A percentile compares a stretch with the other conserved stretches of the same genome.
Evolutionary conservation across 192 early-diverging fungal species (phyloP).

Genomic region (Phlyctochytrium arcticum): DNA sequence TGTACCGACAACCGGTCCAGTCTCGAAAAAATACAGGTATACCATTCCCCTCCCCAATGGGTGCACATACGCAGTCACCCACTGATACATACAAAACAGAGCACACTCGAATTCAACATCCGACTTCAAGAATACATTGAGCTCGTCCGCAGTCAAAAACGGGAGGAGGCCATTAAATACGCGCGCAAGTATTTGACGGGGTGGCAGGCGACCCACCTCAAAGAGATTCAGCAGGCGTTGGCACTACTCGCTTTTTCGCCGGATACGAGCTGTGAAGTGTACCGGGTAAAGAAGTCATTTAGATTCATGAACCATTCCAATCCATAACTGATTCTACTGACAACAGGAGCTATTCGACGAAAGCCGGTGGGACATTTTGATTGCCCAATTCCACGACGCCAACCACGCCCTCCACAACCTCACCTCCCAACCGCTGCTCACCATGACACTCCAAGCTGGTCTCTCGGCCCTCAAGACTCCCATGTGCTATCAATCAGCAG

Average conservation of each 20-base stretch:
- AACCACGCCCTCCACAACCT: constrained; percentile 87
- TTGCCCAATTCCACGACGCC: constrained; percentile 76
- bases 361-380: constrained; percentile 73
- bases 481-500: constrained; percentile 68
- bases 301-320: neutral
- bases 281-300: constrained; percentile 75
- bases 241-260: constrained; percentile 80
- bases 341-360: constrained; percentile 61
- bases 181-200: constrained; percentile 77
- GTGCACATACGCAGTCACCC: neutral
- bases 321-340: neutral
- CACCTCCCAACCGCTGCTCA: constrained; percentile 80
- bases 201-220: constrained; percentile 71
- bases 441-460: constrained; percentile 90
- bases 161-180: constrained; percentile 76
- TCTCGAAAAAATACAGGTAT: constrained; percentile 84
- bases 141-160: constrained; percentile 61
- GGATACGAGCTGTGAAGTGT: constrained; percentile 72
- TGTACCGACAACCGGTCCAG: constrained; percentile 88
- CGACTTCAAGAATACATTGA: constrained; percentile 95
- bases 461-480: constrained; percentile 91
- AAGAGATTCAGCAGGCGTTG: constrained; percentile 86
- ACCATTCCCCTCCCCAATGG: neutral
- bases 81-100: constrained; percentile 53
- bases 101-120: constrained; percentile 94